phyloP scores from a whole-genome alignment of 163 green algal species.

The Chloromonas sp. region DNA sequence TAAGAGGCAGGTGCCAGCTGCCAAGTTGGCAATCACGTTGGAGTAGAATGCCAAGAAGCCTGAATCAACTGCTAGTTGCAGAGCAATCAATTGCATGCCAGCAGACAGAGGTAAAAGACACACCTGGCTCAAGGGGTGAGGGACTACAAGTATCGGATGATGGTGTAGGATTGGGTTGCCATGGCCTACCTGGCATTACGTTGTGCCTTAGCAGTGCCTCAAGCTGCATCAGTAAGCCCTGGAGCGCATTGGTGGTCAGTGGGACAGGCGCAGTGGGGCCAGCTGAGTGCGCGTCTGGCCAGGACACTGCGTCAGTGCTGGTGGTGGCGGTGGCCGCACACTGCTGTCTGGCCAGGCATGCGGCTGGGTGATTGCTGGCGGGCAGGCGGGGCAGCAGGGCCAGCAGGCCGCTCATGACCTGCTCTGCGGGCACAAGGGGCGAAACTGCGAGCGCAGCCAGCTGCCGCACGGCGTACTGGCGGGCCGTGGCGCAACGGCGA shows the following conservation, averaged over 20 bases:
- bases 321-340: not conserved
- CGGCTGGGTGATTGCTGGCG: too few relatives aligned
- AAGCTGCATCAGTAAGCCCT: conserved; percentile 47
- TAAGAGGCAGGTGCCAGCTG: too few relatives aligned
- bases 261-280: not conserved
- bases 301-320: not conserved
- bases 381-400: not conserved
- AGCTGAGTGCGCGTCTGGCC: too few relatives aligned
- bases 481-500: conserved; percentile 32
- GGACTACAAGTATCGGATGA: too few relatives aligned
- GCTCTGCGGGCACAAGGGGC: conserved; percentile 45
- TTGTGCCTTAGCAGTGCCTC: conserved; percentile 32
- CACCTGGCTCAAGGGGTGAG: too few relatives aligned
- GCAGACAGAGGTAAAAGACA: too few relatives aligned
- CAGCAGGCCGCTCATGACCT: conserved; percentile 1
- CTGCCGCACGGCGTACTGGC: conserved; percentile 46
- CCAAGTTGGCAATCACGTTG: too few relatives aligned
- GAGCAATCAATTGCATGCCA: too few relatives aligned
- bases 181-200: not conserved
- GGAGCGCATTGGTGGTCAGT: conserved; percentile 30
- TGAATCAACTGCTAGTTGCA: too few relatives aligned
- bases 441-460: conserved; percentile 50
- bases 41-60: too few relatives aligned
- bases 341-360: too few relatives aligned
- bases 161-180: too few relatives aligned